These are phyloP conservation scores for Solanum peruvianum DNA, from an alignment of 257 asterid genomes.

Conservation along the genomic window DNA sequence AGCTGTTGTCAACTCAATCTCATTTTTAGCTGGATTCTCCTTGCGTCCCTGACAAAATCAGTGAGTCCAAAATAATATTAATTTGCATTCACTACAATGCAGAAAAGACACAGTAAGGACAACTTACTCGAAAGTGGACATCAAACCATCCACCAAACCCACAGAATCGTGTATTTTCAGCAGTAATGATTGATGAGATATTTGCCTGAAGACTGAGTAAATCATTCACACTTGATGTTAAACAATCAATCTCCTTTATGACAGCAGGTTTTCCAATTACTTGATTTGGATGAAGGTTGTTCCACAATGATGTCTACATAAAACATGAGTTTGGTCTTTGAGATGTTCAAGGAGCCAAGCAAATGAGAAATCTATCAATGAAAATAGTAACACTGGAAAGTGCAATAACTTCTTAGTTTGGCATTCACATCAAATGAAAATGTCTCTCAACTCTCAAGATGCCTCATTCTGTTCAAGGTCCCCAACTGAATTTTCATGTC, in stretches of 20 bases:
- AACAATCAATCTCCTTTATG: slow-evolving; percentile 80
- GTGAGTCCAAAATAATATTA: not conserved
- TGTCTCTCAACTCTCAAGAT: not conserved
- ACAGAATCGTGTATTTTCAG: slow-evolving; percentile 48
- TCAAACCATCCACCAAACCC: slow-evolving; percentile 99
- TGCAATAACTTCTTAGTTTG: not conserved
- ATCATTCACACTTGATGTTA: slow-evolving; percentile 48
- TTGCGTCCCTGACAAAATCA: slow-evolving; percentile 39
- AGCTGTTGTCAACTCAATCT: slow-evolving; percentile 77
- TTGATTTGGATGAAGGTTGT: slow-evolving; percentile 81
- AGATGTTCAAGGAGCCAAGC: not conserved
- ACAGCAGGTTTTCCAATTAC: slow-evolving; percentile 64
- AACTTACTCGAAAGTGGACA: slow-evolving; percentile 90
- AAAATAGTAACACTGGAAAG: not conserved
- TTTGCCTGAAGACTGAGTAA: slow-evolving; percentile 41
- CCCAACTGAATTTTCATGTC: not conserved
- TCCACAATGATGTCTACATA: slow-evolving; percentile 75
- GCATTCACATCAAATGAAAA: not conserved
- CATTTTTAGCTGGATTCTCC: slow-evolving; percentile 58
- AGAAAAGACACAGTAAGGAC: not conserved
- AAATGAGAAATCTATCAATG: not conserved
- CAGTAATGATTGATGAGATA: slow-evolving; percentile 55
- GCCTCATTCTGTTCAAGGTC: not conserved
- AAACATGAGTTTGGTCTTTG: slow-evolving; percentile 1
- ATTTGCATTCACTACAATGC: not conserved